Evolutionary conservation across 352 stramenopile genomes (phyloP).

Genomic region (Pythium brachiatum): DNA sequence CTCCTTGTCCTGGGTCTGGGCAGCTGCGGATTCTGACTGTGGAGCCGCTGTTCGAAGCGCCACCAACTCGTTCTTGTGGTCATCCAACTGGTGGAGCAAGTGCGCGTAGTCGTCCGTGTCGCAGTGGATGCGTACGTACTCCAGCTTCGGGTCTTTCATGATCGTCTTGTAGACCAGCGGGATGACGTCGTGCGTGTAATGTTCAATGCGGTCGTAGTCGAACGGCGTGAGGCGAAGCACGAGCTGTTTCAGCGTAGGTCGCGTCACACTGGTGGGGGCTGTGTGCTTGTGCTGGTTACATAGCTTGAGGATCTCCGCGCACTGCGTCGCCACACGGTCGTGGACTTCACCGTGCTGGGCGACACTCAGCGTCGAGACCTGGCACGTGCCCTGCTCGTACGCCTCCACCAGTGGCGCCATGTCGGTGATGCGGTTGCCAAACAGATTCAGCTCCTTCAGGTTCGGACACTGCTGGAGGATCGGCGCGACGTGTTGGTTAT

Average conservation of each 20-base stretch:
- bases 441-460: constrained; percentile 15
- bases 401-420: constrained; percentile 13
- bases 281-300: not conserved
- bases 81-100: not conserved
- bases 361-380: constrained; percentile 18
- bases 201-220: constrained; percentile 14
- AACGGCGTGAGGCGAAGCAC: constrained; percentile 16
- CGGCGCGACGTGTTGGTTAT: constrained; percentile 10
- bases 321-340: constrained; percentile 4
- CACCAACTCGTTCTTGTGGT: constrained; percentile 12
- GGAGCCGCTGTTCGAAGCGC: not conserved
- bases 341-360: constrained; percentile 2
- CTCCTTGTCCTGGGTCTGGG: constrained; percentile 1
- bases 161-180: constrained; percentile 9
- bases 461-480: constrained; percentile 16
- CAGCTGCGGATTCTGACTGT: no score
- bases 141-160: constrained; percentile 7
- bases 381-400: constrained; percentile 7
- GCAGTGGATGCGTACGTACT: constrained; percentile 20
- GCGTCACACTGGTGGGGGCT: not conserved
- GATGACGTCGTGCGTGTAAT: constrained; percentile 11
- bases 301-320: constrained; percentile 7
- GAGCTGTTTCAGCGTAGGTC: constrained; percentile 10
- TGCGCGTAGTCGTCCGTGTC: constrained; percentile 5
- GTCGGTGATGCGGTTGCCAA: constrained; percentile 13